Evolutionary conservation across 73 alveolate species (phyloP), one percentile per base, ranked within the genome.

Genomic region (Paramecium sonneborni): DNA sequence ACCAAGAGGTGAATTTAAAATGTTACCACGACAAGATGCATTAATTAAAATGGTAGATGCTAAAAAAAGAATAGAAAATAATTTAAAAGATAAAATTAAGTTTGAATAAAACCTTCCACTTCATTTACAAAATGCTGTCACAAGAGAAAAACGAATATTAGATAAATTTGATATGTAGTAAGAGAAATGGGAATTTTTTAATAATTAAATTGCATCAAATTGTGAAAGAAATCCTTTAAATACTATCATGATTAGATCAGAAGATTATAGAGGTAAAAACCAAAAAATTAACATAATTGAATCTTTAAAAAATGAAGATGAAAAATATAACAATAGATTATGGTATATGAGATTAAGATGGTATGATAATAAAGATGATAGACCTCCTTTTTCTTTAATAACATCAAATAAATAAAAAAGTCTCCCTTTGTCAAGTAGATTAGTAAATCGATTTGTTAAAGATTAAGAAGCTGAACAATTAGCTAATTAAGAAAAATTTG

Each of bases 301-400:
- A 44, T 39, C 70, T 12, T 20, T 14, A 4, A 79, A 79, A 46
- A 23, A 34, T 41, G 90, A 79, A 7, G 90, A 79, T 11, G 90
- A 79, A 7, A 79, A 79, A 44, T 46, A 23, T 24, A 79, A 79
- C 24, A 28, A 44, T 44, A 79, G 90, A 79, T 18, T 24, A 3
- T 79, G 90, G 90, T 79, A 79, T 79, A 20, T 79, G 56, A 79
- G 90, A 79, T 21, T 79, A 34, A 79, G 90, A 79, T 79, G 74
- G 44, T 79, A 79, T 44, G 90, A 43, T 79, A 24, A 23, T 44
- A 79, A 79, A 23, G 90, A 79, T 79, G 39, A 38, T 14, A 39
- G 90, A 79, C 69, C 74, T 8, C 90, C 90, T 8, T 79, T 79
- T 20, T 43, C 90, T 0, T 43, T 79, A 24, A 38, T 79, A 18